Evolutionary conservation across 1,139 yeast genomes (phyloP), one percentile per base, ranked within the genome.

Genomic region (Suhomyces terraborum): DNA sequence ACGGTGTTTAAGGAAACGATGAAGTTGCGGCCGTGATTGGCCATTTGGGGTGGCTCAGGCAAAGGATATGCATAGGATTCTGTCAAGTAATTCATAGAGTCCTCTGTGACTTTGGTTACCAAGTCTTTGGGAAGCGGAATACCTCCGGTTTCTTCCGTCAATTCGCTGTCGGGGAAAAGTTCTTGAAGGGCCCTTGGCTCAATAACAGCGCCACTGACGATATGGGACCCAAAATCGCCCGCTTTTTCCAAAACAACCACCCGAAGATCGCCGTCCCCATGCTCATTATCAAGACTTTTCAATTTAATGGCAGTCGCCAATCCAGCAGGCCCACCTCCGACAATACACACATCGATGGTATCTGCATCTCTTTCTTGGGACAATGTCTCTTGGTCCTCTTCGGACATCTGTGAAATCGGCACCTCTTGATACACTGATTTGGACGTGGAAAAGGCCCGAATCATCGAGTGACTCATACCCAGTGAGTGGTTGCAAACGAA

Each of bases 251-350:
- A 70, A 1, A 93, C 91, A 12, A 93, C 84, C 34, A 93, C 95
- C 45, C 98, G 72, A 39, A 86, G 64, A 35, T 84, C 85, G 6
- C 86, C 88, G 13, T 66, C 59, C 3, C 87, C 93, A 12, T 75
- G 63, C 51, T 82, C 85, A 37, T 73, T 68, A 56, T 93, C 98
- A 34, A 91, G 67, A 57, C 88, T 96, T 60, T 93, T 93, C 52
- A 89, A 69, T 50, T 79, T 77, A 49, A 93, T 93, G 10, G 98
- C 98, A 1, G 98, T 84, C 1, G 96, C 93, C 41, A 93, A 71
- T 8, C 98, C 98, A 1, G 98, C 95, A 4, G 98, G 98, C 0
- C 98, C 98, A 31, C 95, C 98, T 28, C 98, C 98, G 1, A 93
- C 96, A 36, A 93, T 88, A 56, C 95, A 87, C 14, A 93, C 95